Conservation (phyloP, 2,329 filamentous ascomycete species). For the Xylaria sp. region DNA sequence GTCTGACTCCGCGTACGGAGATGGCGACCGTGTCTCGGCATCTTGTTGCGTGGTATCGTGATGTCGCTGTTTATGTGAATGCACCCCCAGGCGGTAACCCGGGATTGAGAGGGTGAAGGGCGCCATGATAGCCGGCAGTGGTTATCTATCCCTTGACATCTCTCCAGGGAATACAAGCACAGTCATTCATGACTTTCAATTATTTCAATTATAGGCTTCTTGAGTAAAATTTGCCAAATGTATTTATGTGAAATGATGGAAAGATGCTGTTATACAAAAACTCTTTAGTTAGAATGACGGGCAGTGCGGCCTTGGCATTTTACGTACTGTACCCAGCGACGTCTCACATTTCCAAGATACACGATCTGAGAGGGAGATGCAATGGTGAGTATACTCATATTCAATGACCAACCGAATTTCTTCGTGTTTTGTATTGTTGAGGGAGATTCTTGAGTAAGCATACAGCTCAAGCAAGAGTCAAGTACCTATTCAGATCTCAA, state of each 20-base stretch:
- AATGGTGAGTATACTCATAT: background rate
- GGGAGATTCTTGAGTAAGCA: no score
- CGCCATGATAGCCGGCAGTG: constrained; percentile 33
- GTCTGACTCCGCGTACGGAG: constrained; percentile 22
- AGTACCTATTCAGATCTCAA: background rate
- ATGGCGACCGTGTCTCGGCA: constrained; percentile 16
- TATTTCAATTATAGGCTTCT: background rate
- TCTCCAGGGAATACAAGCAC: background rate
- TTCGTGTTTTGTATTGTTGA: background rate
- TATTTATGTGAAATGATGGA: constrained; percentile 2
- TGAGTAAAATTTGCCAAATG: background rate
- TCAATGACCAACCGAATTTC: background rate
- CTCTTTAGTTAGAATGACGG: constrained; percentile 10
- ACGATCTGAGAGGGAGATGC: background rate
- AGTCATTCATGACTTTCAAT: background rate
- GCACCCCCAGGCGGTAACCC: constrained; percentile 43
- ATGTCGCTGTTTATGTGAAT: constrained; percentile 47
- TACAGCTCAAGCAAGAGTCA: background rate
- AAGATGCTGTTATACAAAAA: constrained; percentile 15
- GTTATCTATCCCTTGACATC: background rate
- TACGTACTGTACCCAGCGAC: constrained; percentile 15
- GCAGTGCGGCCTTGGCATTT: constrained; percentile 15
- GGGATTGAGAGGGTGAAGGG: constrained; percentile 49
- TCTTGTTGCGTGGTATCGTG: constrained; percentile 16
- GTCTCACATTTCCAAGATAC: background rate